These are phyloP conservation scores for Candolleomyces efflorescens DNA, from an alignment of 768 basidiomycete genomes.

Conservation along the genomic window DNA sequence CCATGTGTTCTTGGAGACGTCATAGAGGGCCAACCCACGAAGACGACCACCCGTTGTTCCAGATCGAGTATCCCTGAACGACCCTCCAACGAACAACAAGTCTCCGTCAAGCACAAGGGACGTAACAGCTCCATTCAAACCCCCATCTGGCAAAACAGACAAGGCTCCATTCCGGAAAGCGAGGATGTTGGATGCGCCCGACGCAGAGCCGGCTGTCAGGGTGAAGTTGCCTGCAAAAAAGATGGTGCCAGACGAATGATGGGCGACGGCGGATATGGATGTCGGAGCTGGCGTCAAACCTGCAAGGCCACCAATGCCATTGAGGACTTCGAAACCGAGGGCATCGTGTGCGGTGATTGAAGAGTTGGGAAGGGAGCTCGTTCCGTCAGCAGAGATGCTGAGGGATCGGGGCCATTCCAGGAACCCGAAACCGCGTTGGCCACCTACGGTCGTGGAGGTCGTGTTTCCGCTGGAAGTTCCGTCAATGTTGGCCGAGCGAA, in stretches of 20 bases:
- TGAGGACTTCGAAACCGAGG: constrained; percentile 58
- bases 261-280: constrained; percentile 51
- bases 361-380: constrained; percentile 57
- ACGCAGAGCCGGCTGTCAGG: constrained; percentile 50
- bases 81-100: constrained; percentile 80
- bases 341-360: constrained; percentile 66
- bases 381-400: constrained; percentile 46
- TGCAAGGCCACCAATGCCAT: constrained; percentile 48
- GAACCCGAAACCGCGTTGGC: constrained; percentile 69
- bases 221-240: constrained; percentile 79
- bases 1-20: constrained; percentile 66
- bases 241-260: constrained; percentile 60
- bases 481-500: constrained; percentile 55
- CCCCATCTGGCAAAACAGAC: constrained; percentile 50
- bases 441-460: constrained; percentile 24
- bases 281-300: constrained; percentile 32
- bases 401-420: constrained; percentile 77
- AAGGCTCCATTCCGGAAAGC: constrained; percentile 60
- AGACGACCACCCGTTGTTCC: constrained; percentile 50
- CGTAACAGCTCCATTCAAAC: constrained; percentile 77
- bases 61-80: constrained; percentile 67
- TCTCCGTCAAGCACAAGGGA: constrained; percentile 61
- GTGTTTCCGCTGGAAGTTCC: constrained; percentile 26
- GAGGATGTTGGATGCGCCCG: constrained; percentile 66
- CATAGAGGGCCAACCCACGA: constrained; percentile 64